Evolutionary conservation across 164 flowering plant species (phyloP).

Genomic region (Vitis riparia): DNA sequence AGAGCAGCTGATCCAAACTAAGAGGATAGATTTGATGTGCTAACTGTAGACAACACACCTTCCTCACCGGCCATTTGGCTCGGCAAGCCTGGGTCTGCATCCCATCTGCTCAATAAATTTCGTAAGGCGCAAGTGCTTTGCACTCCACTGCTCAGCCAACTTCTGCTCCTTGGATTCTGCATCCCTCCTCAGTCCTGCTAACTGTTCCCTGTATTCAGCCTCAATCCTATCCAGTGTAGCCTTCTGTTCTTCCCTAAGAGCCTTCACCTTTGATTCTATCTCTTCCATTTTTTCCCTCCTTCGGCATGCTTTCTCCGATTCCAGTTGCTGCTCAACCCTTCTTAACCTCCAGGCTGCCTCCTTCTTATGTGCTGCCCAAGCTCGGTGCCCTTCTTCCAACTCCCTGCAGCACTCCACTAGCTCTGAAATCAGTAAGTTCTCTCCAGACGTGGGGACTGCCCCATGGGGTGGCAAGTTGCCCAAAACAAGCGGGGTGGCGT

Average conservation of each 20-base stretch:
- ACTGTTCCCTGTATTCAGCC: constrained; percentile 76
- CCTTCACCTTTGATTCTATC: constrained; percentile 65
- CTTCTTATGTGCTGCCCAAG: constrained; percentile 82
- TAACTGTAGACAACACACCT: neutral
- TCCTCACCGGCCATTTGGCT: constrained; percentile 45
- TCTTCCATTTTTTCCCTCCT: constrained; percentile 87
- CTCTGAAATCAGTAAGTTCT: constrained; percentile 43
- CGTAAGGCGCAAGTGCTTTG: constrained; percentile 60
- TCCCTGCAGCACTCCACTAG: constrained; percentile 79
- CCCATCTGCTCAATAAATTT: constrained; percentile 76
- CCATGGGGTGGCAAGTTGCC: constrained; percentile 33
- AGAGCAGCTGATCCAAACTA: neutral
- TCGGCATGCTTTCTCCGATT: constrained; percentile 76
- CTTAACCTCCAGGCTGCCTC: constrained; percentile 91
- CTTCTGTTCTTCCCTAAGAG: constrained; percentile 74
- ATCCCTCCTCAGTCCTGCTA: constrained; percentile 67
- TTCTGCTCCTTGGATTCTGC: constrained; percentile 90
- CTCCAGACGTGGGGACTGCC: constrained; percentile 26
- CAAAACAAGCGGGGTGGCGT: constrained; percentile 27
- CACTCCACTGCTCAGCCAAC: constrained; percentile 74
- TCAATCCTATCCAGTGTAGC: constrained; percentile 65
- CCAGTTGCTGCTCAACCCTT: constrained; percentile 83
- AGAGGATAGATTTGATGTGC: neutral
- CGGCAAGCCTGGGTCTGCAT: constrained; percentile 41
- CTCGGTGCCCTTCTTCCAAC: constrained; percentile 80